These are phyloP conservation scores for Crotalaria pallida DNA, from an alignment of 306 rosid species.

Conservation along the genomic window DNA sequence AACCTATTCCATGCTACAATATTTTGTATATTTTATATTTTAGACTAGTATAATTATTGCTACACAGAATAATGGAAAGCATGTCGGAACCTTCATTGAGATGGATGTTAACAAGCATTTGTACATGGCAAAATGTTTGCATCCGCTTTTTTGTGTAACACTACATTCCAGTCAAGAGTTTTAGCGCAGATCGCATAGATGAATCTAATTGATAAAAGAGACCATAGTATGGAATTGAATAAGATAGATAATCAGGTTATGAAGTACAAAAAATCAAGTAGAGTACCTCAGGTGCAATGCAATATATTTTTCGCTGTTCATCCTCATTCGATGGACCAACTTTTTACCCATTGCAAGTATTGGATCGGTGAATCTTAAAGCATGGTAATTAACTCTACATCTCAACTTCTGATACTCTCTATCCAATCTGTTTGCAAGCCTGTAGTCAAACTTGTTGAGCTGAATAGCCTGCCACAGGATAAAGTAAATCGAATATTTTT, in stretches of 20 bases:
- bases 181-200: background rate
- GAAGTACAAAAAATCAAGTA: conserved; percentile 19
- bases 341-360: conserved; percentile 73
- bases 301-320: conserved; percentile 75
- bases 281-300: conserved; percentile 86
- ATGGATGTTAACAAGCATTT: background rate
- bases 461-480: conserved; percentile 73
- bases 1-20: background rate
- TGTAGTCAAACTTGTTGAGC: conserved; percentile 94
- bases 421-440: conserved; percentile 89
- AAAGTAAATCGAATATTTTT: conserved; percentile 27
- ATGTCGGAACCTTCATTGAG: background rate
- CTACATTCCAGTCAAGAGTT: background rate
- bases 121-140: background rate
- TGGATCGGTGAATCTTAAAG: conserved; percentile 66
- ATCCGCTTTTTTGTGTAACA: background rate
- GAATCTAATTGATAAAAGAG: background rate
- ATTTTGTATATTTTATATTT: no score
- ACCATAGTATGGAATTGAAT: conserved; percentile 8
- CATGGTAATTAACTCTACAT: conserved; percentile 97
- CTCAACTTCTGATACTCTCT: conserved; percentile 90
- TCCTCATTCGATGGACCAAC: conserved; percentile 73
- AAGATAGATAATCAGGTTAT: background rate
- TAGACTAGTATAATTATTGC: background rate
- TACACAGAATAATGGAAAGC: background rate